Evolutionary conservation across 176 grass and related monocot species (phyloP).

Genomic region (Urochloa ruziziensis): DNA sequence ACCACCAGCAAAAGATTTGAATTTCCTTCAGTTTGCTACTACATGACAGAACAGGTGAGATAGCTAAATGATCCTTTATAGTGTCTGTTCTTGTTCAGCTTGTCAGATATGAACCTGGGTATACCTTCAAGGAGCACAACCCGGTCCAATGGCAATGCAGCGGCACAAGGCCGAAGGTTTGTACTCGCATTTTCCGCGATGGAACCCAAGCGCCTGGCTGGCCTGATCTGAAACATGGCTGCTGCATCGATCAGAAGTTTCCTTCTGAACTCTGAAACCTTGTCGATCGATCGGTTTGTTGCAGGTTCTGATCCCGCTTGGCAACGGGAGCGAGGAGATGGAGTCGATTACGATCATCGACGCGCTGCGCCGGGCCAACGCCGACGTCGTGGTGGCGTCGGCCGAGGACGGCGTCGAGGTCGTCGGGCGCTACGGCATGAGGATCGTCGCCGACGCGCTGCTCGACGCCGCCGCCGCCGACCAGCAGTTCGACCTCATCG

Average conservation of each 20-base stretch:
- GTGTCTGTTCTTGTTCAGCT: slow-evolving; percentile 17
- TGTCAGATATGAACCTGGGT: slow-evolving; percentile 38
- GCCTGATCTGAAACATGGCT: not conserved
- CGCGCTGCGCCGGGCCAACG: slow-evolving; percentile 56
- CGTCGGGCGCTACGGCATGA: too few species aligned
- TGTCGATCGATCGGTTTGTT: not conserved
- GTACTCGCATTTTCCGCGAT: not conserved
- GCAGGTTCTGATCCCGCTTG: slow-evolving; percentile 65
- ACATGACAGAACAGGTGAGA: too few species aligned
- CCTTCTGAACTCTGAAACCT: not conserved
- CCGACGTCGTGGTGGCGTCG: too few species aligned
- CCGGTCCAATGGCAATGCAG: slow-evolving; percentile 41
- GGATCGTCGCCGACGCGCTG: slow-evolving; percentile 45
- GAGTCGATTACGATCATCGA: slow-evolving; percentile 51
- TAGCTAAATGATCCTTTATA: not conserved
- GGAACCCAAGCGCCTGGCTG: too few species aligned
- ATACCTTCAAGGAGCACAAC: slow-evolving; percentile 45
- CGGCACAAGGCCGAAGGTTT: slow-evolving; percentile 47
- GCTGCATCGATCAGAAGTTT: not conserved
- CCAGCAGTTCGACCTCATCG: slow-evolving; percentile 48
- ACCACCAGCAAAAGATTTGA: not conserved
- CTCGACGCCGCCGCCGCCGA: slow-evolving; percentile 40
- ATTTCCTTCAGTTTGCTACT: not conserved
- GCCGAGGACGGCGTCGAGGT: too few species aligned
- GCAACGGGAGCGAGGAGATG: slow-evolving; percentile 51